These are phyloP conservation scores for Gossypium thurberi DNA, from an alignment of 345 rosid species.

Conservation along the genomic window DNA sequence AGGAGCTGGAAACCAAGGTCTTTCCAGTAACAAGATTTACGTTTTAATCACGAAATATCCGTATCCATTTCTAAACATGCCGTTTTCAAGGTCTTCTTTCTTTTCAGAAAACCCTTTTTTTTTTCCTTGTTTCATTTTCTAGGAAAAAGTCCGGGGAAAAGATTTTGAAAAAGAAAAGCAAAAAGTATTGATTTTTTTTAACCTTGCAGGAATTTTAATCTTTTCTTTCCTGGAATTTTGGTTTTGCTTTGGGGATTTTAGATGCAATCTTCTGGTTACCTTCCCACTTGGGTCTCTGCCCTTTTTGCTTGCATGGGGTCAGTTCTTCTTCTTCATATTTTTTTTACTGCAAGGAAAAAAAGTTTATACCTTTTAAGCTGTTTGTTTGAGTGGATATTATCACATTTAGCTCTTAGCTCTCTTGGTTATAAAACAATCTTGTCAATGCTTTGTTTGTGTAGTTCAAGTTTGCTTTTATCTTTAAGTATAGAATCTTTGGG, in stretches of 20 bases:
- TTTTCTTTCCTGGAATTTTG: slow-evolving; percentile 36
- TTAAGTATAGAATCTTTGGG: slow-evolving; percentile 20
- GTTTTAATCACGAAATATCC: neutral
- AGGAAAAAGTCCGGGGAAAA: neutral
- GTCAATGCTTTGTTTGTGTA: neutral
- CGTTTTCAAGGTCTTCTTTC: slow-evolving; percentile 36
- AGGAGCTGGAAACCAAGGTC: slow-evolving; percentile 12
- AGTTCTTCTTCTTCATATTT: slow-evolving; percentile 17
- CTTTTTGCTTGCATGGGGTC: slow-evolving; percentile 62
- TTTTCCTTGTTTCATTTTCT: neutral
- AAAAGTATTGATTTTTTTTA: neutral
- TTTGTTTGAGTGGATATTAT: neutral
- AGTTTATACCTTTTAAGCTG: neutral
- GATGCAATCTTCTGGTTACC: slow-evolving; percentile 41
- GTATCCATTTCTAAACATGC: slow-evolving; percentile 28
- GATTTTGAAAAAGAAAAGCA: neutral
- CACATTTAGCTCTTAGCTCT: neutral
- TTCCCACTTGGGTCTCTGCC: slow-evolving; percentile 49
- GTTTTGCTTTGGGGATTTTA: slow-evolving; percentile 32
- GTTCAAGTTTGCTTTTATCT: slow-evolving; percentile 13
- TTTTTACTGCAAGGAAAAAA: neutral
- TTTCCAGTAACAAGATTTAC: slow-evolving; percentile 19
- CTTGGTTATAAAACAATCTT: neutral
- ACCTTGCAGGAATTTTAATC: slow-evolving; percentile 26
- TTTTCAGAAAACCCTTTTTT: neutral